Conservation (phyloP, 345 rosid species). For the Zanthoxylum bungeanum region DNA sequence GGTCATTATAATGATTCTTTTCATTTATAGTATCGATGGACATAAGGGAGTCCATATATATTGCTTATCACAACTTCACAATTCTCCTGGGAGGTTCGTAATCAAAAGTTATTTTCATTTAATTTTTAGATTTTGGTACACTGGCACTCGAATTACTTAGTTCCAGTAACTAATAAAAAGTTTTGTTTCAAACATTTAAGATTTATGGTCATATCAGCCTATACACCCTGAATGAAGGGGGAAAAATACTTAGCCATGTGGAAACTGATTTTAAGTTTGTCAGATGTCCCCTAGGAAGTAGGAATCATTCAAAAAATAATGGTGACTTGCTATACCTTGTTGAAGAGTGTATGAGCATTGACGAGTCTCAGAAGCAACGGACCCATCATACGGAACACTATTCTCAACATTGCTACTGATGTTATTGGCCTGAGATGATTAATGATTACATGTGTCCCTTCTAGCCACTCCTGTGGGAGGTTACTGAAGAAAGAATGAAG, state of each 20-base stretch:
- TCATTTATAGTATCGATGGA: neutral
- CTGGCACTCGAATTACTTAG: neutral
- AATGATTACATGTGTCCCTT: slow-evolving; percentile 74
- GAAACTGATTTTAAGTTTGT: neutral
- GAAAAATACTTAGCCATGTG: neutral
- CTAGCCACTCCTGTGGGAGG: slow-evolving; percentile 99
- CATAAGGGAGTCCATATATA: neutral
- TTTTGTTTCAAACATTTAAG: neutral
- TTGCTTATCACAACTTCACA: neutral
- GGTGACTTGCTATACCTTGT: slow-evolving; percentile 54
- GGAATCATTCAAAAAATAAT: neutral
- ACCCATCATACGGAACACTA: slow-evolving; percentile 90
- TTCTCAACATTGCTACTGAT: slow-evolving; percentile 93
- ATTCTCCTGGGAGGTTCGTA: neutral
- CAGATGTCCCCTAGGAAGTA: neutral
- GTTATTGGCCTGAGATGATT: slow-evolving; percentile 84
- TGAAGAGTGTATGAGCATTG: slow-evolving; percentile 84
- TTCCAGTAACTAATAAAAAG: neutral
- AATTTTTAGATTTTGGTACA: too few species aligned
- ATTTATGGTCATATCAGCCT: neutral
- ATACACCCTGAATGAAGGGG: neutral
- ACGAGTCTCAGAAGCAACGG: slow-evolving; percentile 94
- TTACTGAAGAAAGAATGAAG: slow-evolving; percentile 95
- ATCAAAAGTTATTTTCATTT: too few species aligned
- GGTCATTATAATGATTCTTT: neutral